Evolutionary conservation across 2,329 filamentous ascomycete genomes (phyloP).

Genomic region (Colletotrichum sp.): DNA sequence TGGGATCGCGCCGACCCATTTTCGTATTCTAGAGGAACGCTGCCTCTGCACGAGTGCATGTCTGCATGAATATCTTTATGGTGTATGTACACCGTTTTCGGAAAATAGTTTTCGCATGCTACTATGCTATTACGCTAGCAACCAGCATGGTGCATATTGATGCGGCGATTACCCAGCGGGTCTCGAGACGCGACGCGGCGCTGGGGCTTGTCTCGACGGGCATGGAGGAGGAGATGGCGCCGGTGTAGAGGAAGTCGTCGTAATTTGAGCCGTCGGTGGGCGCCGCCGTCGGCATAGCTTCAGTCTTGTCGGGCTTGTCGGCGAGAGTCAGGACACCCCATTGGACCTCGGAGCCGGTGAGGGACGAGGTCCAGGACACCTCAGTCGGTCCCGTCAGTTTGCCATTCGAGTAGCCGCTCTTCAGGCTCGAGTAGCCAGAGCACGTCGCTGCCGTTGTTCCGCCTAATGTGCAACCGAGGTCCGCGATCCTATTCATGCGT

Average conservation of each 20-base stretch:
- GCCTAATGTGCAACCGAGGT: constrained; percentile 46
- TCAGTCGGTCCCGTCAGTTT: constrained; percentile 46
- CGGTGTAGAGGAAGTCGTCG: constrained; percentile 20
- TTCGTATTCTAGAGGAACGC: neutral
- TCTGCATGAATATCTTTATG: neutral
- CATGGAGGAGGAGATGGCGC: neutral
- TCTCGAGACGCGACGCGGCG: constrained; percentile 1
- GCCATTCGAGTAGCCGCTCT: constrained; percentile 41
- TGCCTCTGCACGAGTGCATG: neutral
- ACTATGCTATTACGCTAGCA: neutral
- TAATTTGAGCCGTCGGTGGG: constrained; percentile 8
- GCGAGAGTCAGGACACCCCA: constrained; percentile 51
- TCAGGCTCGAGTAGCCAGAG: constrained; percentile 52
- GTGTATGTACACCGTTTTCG: neutral
- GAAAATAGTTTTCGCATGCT: neutral
- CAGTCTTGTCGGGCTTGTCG: constrained; percentile 35
- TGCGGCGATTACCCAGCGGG: neutral
- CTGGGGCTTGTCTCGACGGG: constrained; percentile 19
- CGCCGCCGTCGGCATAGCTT: neutral
- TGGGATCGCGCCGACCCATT: neutral
- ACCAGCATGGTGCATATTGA: constrained; percentile 9
- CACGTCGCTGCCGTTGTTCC: constrained; percentile 50
- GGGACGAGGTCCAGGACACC: constrained; percentile 49
- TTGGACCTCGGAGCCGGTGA: constrained; percentile 42
- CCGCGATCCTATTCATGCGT: constrained; percentile 39